Evolutionary conservation across 345 rosid genomes (phyloP).

Genomic region (Hevea brasiliensis): DNA sequence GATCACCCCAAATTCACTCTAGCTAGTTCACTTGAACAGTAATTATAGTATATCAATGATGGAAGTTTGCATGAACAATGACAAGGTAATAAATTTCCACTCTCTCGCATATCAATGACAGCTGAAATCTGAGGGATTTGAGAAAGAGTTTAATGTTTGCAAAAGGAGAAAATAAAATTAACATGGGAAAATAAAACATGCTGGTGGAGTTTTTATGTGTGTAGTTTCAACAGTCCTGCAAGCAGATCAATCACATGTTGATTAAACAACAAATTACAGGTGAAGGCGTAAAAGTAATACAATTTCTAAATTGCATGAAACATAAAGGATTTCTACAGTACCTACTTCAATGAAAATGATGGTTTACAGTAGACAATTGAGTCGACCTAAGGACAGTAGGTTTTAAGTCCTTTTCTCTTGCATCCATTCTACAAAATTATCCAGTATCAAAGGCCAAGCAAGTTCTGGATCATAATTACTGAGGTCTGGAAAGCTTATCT

Average conservation of each 20-base stretch:
- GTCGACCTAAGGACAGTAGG: constrained; percentile 21
- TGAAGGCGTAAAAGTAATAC: background rate
- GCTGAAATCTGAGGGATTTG: background rate
- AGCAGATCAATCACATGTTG: constrained; percentile 16
- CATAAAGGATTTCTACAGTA: constrained; percentile 9
- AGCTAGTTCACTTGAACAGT: background rate
- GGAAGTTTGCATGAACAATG: background rate
- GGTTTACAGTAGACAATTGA: constrained; percentile 50
- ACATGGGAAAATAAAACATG: background rate
- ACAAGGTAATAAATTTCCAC: background rate
- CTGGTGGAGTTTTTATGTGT: constrained; percentile 12
- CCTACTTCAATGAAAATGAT: constrained; percentile 36
- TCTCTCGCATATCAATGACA: constrained; percentile 8
- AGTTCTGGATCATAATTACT: constrained; percentile 78
- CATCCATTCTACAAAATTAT: constrained; percentile 99
- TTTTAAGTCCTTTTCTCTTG: constrained; percentile 60
- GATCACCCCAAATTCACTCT: background rate
- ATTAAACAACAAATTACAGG: background rate
- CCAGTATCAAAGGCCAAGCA: constrained; percentile 97
- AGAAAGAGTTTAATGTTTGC: background rate
- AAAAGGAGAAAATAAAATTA: background rate
- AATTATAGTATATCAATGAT: too few relatives aligned
- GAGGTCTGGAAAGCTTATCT: constrained; percentile 92
- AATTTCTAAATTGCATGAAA: background rate
- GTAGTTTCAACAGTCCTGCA: constrained; percentile 40